Evolutionary conservation across 768 basidiomycete genomes (phyloP), one percentile per base, ranked within the genome.

Genomic region (Leccinellum rugosiceps): DNA sequence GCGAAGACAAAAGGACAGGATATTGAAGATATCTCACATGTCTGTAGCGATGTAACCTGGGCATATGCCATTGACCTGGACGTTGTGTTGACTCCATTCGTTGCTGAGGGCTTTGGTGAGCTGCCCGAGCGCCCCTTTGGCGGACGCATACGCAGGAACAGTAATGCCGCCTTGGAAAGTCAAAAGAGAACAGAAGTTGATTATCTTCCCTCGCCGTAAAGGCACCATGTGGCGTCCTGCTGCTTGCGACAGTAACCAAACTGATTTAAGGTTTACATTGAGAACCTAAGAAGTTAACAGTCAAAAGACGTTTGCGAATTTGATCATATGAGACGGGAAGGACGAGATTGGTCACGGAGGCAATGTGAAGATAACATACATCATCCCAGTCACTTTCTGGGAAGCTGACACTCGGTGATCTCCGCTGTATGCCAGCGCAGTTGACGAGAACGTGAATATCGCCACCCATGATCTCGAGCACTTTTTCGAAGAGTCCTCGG

Each of bases 1-100:
- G 50, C 35, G 44, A 32, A 55, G 52, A 45, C 41, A 25, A 4
- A 32, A 57, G 55, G 56, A 63, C 57, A 46, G 14, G n/a, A 19
- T 11, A 59, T 41, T 53, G 56, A 56, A 56, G 58, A 74, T 69
- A 56, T 50, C 58, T 75, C 74, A 91, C 89, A 94, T 94, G 64
- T 96, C 94, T 34, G 93, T 96, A 26, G 82, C 81, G 65, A 95
- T 87, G 72, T 94, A 94, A 31, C 92, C 93, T 30, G 92, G 92
- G 62, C 86, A 87, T 62, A 96, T 90, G 23, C 82, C 88, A 68
- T 95, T 94, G 17, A 95, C 92, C 71, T 93, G 88, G 52, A 96
- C 84, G 63, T 92, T 92, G 65, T 90, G 83, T 65, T 81, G 80
- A 58, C 90, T 88, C 94, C 94, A 97, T 71, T 96, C 94, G 72